Conservation (phyloP, 805 yeast genomes). For the Candida qinlingensis region DNA sequence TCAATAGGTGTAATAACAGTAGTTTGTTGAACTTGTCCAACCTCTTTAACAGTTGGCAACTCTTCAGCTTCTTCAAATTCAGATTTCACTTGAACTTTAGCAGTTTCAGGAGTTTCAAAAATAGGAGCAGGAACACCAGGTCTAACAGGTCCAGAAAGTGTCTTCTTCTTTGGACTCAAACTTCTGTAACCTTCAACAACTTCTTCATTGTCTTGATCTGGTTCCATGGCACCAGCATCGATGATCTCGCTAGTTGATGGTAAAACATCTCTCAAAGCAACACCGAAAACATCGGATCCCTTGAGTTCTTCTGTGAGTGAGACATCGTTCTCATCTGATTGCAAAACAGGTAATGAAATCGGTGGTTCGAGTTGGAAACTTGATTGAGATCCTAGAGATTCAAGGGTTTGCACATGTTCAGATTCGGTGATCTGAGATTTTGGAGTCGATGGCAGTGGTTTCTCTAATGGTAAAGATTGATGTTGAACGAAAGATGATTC, state of each 20-base stretch:
- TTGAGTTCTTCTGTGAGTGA: constrained; percentile 19
- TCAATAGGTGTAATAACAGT: neutral
- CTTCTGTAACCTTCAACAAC: constrained; percentile 7
- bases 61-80: neutral
- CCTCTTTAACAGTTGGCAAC: neutral
- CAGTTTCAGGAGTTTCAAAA: no score
- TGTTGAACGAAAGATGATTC: no score
- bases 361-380: constrained; percentile 5
- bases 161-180: constrained; percentile 7
- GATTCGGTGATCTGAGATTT: neutral
- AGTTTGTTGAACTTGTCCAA: neutral
- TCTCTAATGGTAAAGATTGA: no score
- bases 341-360: constrained; percentile 5
- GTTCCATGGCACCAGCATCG: neutral
- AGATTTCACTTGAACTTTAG: no score
- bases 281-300: constrained; percentile 11
- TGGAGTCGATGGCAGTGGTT: neutral
- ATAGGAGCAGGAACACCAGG: no score
- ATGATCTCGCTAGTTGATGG: neutral
- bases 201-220: constrained; percentile 2
- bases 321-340: constrained; percentile 1
- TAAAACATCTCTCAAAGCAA: neutral
- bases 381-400: neutral
- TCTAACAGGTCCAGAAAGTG: neutral
- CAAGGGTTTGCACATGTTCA: neutral